These are phyloP conservation scores for Hypomyces rosellus DNA, from an alignment of 2,329 filamentous ascomycete genomes.

Conservation along the genomic window DNA sequence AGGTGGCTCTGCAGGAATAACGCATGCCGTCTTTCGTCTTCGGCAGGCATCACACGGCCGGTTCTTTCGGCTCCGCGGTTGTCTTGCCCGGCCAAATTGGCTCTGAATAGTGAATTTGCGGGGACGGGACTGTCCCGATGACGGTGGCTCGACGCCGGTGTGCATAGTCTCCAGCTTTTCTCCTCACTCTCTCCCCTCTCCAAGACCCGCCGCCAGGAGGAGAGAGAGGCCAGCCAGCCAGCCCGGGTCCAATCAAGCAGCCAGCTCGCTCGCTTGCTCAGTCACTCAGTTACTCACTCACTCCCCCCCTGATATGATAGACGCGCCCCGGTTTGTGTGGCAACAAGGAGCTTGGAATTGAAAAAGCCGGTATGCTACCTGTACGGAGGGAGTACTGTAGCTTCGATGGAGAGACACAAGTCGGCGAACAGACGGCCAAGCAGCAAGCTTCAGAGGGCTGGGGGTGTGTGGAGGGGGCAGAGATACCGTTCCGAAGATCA, in stretches of 20 bases:
- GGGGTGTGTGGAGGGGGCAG: neutral
- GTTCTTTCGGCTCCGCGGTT: slow-evolving; percentile 39
- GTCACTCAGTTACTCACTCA: too few species aligned
- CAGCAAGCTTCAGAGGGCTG: too few species aligned
- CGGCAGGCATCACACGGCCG: slow-evolving; percentile 41
- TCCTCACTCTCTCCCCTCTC: neutral
- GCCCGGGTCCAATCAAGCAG: neutral
- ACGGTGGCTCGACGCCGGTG: neutral
- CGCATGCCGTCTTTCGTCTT: slow-evolving; percentile 40
- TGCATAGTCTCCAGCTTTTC: neutral
- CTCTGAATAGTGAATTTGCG: slow-evolving; percentile 37
- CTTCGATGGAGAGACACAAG: too few species aligned
- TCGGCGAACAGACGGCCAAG: neutral
- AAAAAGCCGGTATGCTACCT: too few species aligned
- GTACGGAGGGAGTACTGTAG: too few species aligned
- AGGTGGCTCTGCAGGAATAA: slow-evolving; percentile 37
- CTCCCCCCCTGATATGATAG: too few species aligned
- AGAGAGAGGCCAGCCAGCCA: neutral
- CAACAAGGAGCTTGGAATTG: neutral
- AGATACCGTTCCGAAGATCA: too few species aligned
- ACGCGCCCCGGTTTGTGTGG: too few species aligned
- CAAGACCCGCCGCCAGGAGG: neutral
- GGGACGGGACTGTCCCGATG: slow-evolving; percentile 10
- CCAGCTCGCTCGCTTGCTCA: neutral
- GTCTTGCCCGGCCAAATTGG: slow-evolving; percentile 33